Conservation (phyloP, 768 basidiomycete species). For the Pleurotus tuber-regium region DNA sequence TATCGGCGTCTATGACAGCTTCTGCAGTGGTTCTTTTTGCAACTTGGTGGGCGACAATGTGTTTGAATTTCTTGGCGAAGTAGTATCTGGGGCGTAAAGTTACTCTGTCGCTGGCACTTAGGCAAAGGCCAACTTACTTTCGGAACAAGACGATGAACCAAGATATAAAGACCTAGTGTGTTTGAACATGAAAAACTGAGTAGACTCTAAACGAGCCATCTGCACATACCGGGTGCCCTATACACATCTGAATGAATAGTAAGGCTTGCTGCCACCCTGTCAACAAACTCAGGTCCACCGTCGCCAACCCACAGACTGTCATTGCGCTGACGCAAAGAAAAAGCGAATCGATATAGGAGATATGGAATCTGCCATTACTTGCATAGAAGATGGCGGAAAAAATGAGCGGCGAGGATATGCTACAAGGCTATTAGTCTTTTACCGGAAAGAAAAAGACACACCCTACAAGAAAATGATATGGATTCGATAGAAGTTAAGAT, state of each 20-base stretch:
- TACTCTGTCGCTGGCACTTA: not conserved
- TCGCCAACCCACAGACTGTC: slow-evolving; percentile 74
- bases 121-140: slow-evolving; percentile 41
- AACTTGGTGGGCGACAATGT: slow-evolving; percentile 37
- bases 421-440: slow-evolving; percentile 23
- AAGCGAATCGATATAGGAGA: slow-evolving; percentile 75
- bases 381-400: slow-evolving; percentile 81
- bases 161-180: slow-evolving; percentile 23
- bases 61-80: slow-evolving; percentile 66
- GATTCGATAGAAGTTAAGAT: slow-evolving; percentile 68
- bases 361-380: slow-evolving; percentile 68
- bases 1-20: not conserved
- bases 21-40: slow-evolving; percentile 9
- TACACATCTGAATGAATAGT: slow-evolving; percentile 75
- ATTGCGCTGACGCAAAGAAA: slow-evolving; percentile 78
- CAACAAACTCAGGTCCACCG: slow-evolving; percentile 65
- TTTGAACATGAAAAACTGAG: too few species aligned
- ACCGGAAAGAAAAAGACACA: slow-evolving; percentile 11
- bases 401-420: slow-evolving; percentile 76
- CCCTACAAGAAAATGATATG: slow-evolving; percentile 65
- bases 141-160: slow-evolving; percentile 83
- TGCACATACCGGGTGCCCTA: slow-evolving; percentile 66
- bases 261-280: slow-evolving; percentile 70
- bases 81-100: slow-evolving; percentile 45
- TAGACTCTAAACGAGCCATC: too few species aligned